Evolutionary conservation across 1,139 yeast genomes (phyloP).

Genomic region (Candida frijolesensis): DNA sequence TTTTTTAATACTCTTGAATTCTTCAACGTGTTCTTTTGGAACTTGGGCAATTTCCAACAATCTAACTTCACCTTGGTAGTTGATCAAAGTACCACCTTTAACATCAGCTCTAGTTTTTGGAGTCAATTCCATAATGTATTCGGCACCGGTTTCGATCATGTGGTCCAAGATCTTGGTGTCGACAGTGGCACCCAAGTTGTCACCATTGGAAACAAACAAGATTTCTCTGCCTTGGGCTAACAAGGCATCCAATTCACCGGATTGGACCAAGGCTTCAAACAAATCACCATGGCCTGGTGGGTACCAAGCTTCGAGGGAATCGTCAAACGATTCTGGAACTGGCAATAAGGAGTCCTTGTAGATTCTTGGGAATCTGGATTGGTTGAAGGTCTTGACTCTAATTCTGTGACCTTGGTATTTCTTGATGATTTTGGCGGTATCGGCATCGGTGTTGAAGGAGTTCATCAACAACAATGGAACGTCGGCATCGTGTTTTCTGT

Average conservation of each 20-base stretch:
- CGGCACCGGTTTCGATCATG: slow-evolving; percentile 89
- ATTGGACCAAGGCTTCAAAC: slow-evolving; percentile 84
- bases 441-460: slow-evolving; percentile 96
- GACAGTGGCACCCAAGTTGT: slow-evolving; percentile 97
- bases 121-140: slow-evolving; percentile 97
- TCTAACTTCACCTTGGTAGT: slow-evolving; percentile 93
- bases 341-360: slow-evolving; percentile 93
- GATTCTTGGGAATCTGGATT: slow-evolving; percentile 94
- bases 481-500: slow-evolving; percentile 87
- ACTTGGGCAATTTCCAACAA: slow-evolving; percentile 97
- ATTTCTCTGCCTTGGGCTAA: slow-evolving; percentile 94
- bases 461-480: slow-evolving; percentile 97
- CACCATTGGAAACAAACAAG: slow-evolving; percentile 95
- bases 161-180: slow-evolving; percentile 89
- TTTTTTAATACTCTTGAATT: slow-evolving; percentile 95
- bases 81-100: slow-evolving; percentile 97
- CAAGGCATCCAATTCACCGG: slow-evolving; percentile 90
- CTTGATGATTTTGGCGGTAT: slow-evolving; percentile 92
- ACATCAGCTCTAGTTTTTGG: slow-evolving; percentile 99
- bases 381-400: slow-evolving; percentile 94
- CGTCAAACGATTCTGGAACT: slow-evolving; percentile 78
- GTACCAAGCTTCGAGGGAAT: slow-evolving; percentile 86
- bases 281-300: slow-evolving; percentile 99
- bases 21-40: slow-evolving; percentile 98
- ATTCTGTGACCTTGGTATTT: slow-evolving; percentile 97